These are phyloP conservation scores for Pseudopyricularia cyperi DNA, from an alignment of 2,329 filamentous ascomycete genomes.

Conservation along the genomic window DNA sequence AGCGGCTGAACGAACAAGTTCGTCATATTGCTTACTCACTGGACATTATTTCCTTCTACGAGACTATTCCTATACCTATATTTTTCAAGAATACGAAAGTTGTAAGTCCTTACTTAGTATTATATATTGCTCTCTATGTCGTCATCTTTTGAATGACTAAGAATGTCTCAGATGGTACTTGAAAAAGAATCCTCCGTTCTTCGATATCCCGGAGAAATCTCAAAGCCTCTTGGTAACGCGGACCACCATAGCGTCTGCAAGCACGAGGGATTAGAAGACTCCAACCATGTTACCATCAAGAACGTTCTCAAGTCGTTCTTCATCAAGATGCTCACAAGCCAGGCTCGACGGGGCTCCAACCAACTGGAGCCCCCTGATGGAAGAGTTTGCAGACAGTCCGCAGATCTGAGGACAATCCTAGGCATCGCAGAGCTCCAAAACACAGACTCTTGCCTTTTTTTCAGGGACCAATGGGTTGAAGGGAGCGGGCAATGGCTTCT, in stretches of 20 bases:
- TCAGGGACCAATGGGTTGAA: neutral
- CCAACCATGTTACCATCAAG: conserved; percentile 1
- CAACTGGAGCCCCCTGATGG: neutral
- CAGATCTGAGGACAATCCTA: neutral
- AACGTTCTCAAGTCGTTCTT: neutral
- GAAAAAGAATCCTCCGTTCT: conserved; percentile 11
- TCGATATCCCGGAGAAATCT: conserved; percentile 9
- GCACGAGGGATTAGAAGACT: conserved; percentile 1
- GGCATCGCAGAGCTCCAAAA: neutral
- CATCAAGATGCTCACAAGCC: neutral
- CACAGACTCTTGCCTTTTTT: neutral
- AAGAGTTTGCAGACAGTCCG: neutral
- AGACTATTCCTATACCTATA: conserved; percentile 11
- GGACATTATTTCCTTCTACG: conserved; percentile 16
- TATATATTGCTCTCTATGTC: too few species aligned
- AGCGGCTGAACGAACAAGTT: conserved; percentile 18
- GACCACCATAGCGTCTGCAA: conserved; percentile 13
- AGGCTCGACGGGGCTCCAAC: neutral
- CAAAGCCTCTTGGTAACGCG: conserved; percentile 7
- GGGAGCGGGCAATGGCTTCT: conserved; percentile 3
- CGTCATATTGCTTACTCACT: conserved; percentile 10
- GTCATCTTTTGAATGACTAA: too few species aligned
- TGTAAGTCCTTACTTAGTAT: too few species aligned
- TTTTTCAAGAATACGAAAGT: neutral
- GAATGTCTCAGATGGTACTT: conserved; percentile 7